Percentiles rank a stretch among this genome's conserved stretches.
Evolutionary conservation across 2,329 filamentous ascomycete genomes (phyloP).

Genomic region (Sarocladiaceae sp.): DNA sequence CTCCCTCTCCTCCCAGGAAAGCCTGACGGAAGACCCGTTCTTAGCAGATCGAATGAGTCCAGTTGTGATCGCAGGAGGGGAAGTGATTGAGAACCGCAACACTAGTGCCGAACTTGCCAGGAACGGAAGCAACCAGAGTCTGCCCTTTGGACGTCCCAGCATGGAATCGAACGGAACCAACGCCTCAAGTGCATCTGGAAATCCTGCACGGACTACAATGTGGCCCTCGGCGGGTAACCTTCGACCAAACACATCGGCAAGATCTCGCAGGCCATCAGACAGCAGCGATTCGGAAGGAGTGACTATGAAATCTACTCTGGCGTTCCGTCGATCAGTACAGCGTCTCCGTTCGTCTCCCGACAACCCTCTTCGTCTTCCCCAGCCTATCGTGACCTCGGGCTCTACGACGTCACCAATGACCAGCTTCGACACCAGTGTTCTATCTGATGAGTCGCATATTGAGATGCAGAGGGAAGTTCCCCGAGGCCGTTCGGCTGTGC

Average conservation of each 20-base stretch:
- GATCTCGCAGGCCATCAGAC: conserved; percentile 45
- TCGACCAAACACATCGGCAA: conserved; percentile 3
- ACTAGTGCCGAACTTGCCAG: conserved; percentile 42
- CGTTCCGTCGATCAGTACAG: conserved; percentile 52
- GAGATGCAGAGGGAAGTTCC: conserved; percentile 34
- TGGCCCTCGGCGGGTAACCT: conserved; percentile 52
- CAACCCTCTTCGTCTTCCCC: conserved; percentile 43
- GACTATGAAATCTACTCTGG: conserved; percentile 46
- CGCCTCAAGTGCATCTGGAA: conserved; percentile 34
- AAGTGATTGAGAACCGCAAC: conserved; percentile 58
- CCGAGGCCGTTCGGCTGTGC: conserved; percentile 23
- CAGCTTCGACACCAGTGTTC: conserved; percentile 52
- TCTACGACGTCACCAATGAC: conserved; percentile 45
- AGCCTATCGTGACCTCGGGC: conserved; percentile 45
- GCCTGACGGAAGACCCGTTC: conserved; percentile 51
- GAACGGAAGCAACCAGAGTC: conserved; percentile 47
- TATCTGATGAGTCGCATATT: conserved; percentile 52
- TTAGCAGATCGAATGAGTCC: conserved; percentile 59
- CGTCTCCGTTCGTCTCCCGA: conserved; percentile 42
- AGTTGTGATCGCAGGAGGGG: conserved; percentile 62
- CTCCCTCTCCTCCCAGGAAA: conserved; percentile 46
- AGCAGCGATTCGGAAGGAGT: conserved; percentile 51
- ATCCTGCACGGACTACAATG: conserved; percentile 38
- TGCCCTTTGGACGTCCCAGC: conserved; percentile 35
- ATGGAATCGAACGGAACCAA: conserved; percentile 36